A percentile compares a stretch with the other conserved stretches of the same genome.
phyloP scores from a whole-genome alignment of 768 basidiomycete genomes.

The Tephrocybe sp. region DNA sequence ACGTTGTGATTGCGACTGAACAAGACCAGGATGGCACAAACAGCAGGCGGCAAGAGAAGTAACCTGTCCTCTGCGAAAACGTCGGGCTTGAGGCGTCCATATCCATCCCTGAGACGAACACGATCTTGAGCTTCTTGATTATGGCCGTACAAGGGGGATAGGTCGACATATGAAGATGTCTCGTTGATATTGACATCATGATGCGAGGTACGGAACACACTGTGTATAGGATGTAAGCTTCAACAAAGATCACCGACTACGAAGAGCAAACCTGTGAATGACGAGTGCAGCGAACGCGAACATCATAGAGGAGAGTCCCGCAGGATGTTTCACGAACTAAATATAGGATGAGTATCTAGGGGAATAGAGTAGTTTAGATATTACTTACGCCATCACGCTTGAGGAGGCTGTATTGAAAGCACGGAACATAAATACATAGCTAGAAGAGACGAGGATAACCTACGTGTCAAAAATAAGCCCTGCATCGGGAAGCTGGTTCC shows the following conservation, averaged over 20 bases:
- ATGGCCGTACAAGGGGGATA: constrained; percentile 80
- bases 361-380: not conserved
- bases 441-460: constrained; percentile 16
- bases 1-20: constrained; percentile 92
- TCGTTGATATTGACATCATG: constrained; percentile 67
- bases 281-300: constrained; percentile 82
- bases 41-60: constrained; percentile 74
- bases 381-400: constrained; percentile 62
- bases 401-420: constrained; percentile 39
- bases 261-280: constrained; percentile 58
- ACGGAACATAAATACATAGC: not conserved
- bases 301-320: constrained; percentile 75
- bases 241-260: not conserved
- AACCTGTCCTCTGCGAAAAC: constrained; percentile 78
- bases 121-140: constrained; percentile 57
- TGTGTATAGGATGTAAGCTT: constrained; percentile 23
- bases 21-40: constrained; percentile 73
- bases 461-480: constrained; percentile 78
- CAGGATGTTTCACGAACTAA: constrained; percentile 74
- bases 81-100: constrained; percentile 66
- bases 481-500: constrained; percentile 71
- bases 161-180: constrained; percentile 84
- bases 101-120: constrained; percentile 58
- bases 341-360: not conserved
- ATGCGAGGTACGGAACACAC: constrained; percentile 83